Percentiles rank a stretch among this genome's conserved stretches.
These are phyloP conservation scores for Neoascochyta sp. DNA, from an alignment of 2,329 filamentous ascomycete genomes.

Conservation along the genomic window DNA sequence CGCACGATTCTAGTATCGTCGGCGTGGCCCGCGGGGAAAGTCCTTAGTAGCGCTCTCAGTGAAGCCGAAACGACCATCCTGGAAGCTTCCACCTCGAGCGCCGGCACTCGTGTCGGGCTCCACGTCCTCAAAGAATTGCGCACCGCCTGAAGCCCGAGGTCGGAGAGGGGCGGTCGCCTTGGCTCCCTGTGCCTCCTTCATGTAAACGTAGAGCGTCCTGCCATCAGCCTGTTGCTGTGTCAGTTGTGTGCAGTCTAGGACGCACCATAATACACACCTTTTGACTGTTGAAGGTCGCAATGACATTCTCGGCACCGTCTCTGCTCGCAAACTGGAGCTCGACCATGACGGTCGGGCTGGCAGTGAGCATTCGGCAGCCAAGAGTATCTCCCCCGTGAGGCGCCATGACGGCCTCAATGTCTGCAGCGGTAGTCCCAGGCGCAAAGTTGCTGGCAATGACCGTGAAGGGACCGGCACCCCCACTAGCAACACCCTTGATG, in stretches of 20 bases:
- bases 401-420: conserved; percentile 79
- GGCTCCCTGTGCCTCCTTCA: conserved; percentile 50
- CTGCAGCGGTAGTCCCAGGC: conserved; percentile 72
- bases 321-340: conserved; percentile 72
- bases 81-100: conserved; percentile 35
- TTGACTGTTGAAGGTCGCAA: conserved; percentile 73
- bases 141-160: conserved; percentile 16
- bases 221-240: conserved; percentile 64
- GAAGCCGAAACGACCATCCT: conserved; percentile 46
- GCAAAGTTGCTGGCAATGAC: conserved; percentile 80
- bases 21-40: conserved; percentile 32
- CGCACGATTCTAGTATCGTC: conserved; percentile 26
- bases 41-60: conserved; percentile 24
- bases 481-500: conserved; percentile 64
- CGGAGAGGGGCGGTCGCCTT: conserved; percentile 30
- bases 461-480: conserved; percentile 61
- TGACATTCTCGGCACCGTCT: conserved; percentile 69
- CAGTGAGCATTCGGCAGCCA: conserved; percentile 65
- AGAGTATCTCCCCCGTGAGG: conserved; percentile 63
- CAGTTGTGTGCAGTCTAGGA: conserved; percentile 5
- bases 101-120: conserved; percentile 36
- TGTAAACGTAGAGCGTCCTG: conserved; percentile 67
- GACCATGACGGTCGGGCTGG: conserved; percentile 68
- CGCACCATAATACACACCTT: conserved; percentile 53
- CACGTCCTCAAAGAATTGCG: conserved; percentile 40